phyloP scores from a whole-genome alignment of 2,329 filamentous ascomycete species.

The Xylariaceae sp. region DNA sequence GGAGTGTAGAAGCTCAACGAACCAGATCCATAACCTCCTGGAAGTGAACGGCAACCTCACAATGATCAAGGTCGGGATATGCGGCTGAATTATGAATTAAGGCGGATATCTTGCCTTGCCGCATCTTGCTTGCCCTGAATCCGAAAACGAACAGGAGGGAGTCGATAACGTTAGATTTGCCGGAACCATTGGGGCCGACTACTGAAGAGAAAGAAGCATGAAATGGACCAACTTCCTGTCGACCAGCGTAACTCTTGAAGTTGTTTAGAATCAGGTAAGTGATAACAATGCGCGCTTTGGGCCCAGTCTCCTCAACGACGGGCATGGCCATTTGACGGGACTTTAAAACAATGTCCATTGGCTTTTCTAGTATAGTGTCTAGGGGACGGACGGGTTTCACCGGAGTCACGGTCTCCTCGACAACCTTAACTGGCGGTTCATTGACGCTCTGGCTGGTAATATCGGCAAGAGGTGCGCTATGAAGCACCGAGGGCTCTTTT shows the following conservation, averaged over 20 bases:
- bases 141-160: constrained; percentile 98
- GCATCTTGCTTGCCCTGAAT: constrained; percentile 98
- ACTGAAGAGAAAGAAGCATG: constrained; percentile 97
- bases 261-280: constrained; percentile 89
- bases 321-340: constrained; percentile 67
- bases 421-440: constrained; percentile 41
- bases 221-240: constrained; percentile 93
- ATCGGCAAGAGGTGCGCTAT: constrained; percentile 63
- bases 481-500: constrained; percentile 47
- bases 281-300: constrained; percentile 86
- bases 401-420: constrained; percentile 42
- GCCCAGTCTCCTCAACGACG: constrained; percentile 68
- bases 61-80: constrained; percentile 78
- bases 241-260: constrained; percentile 97
- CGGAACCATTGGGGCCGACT: constrained; percentile 94
- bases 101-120: constrained; percentile 96
- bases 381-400: constrained; percentile 71
- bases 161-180: constrained; percentile 98
- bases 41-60: constrained; percentile 96
- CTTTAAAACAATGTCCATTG: constrained; percentile 91
- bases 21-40: constrained; percentile 87
- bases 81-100: constrained; percentile 95
- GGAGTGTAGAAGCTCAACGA: constrained; percentile 24
- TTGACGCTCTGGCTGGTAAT: constrained; percentile 67
- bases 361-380: constrained; percentile 75